Evolutionary conservation across 2,329 filamentous ascomycete genomes (phyloP).

Genomic region (Emmonsia crescens): DNA sequence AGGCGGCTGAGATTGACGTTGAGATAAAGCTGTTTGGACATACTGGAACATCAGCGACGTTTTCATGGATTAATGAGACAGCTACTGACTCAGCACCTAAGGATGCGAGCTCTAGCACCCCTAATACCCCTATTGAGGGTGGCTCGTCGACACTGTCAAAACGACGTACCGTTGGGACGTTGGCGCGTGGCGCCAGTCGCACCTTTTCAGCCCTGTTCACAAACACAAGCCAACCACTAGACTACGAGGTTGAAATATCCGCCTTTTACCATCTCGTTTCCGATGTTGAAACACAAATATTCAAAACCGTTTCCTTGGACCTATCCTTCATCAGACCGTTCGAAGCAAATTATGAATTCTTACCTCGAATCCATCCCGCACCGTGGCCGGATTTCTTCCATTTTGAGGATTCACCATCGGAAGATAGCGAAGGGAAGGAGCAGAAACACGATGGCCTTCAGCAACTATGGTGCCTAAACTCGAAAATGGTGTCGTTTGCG

Average conservation of each 20-base stretch:
- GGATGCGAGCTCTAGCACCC: constrained; percentile 13
- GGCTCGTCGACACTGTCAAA: constrained; percentile 10
- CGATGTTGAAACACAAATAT: constrained; percentile 69
- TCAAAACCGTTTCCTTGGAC: constrained; percentile 58
- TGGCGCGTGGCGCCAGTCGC: constrained; percentile 23
- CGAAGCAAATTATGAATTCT: constrained; percentile 81
- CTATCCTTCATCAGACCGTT: constrained; percentile 73
- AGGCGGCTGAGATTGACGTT: constrained; percentile 60
- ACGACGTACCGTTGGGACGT: constrained; percentile 25
- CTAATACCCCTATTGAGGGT: constrained; percentile 18
- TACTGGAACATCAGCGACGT: constrained; percentile 35
- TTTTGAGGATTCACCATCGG: constrained; percentile 36
- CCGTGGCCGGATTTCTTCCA: constrained; percentile 84
- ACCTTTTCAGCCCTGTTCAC: constrained; percentile 38
- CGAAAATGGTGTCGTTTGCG: constrained; percentile 65
- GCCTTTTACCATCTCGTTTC: constrained; percentile 68
- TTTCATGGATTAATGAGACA: constrained; percentile 38
- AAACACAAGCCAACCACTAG: constrained; percentile 41
- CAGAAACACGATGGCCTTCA: constrained; percentile 49
- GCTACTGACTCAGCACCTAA: constrained; percentile 13
- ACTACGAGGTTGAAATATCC: constrained; percentile 61
- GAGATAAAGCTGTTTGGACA: constrained; percentile 57
- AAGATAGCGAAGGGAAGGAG: constrained; percentile 18
- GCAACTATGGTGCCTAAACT: constrained; percentile 71
- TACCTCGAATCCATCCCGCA: constrained; percentile 64